phyloP scores from a whole-genome alignment of 495 filamentous ascomycete genomes.

The Penicillium egyptiacum region DNA sequence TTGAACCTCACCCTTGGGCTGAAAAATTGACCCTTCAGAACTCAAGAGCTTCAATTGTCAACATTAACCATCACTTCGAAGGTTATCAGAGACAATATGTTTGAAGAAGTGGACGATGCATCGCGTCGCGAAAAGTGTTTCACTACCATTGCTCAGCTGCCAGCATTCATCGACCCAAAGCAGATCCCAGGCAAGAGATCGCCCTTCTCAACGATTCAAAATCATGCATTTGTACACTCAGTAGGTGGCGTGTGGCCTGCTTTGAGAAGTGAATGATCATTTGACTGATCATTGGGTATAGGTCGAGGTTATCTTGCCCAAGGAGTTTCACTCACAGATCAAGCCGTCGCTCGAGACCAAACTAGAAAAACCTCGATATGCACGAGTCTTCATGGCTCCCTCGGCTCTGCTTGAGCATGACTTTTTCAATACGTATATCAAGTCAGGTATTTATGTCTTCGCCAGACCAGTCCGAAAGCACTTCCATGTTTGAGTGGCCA shows the following conservation, averaged over 20 bases:
- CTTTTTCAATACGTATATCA: constrained; percentile 87
- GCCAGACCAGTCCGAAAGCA: background rate
- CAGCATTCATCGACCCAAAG: constrained; percentile 62
- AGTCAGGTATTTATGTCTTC: constrained; percentile 59
- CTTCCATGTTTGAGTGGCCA: background rate
- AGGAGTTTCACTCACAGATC: constrained; percentile 60
- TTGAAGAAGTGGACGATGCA: constrained; percentile 54
- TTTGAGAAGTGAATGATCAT: background rate
- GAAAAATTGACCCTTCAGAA: constrained; percentile 3
- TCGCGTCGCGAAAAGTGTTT: constrained; percentile 69
- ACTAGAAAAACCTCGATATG: constrained; percentile 53
- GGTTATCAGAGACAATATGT: constrained; percentile 44
- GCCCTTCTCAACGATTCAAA: constrained; percentile 67
- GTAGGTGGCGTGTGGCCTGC: constrained; percentile 41
- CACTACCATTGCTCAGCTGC: constrained; percentile 65
- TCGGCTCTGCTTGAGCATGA: constrained; percentile 67
- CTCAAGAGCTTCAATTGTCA: background rate
- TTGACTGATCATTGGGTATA: constrained; percentile 33
- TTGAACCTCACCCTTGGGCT: constrained; percentile 21
- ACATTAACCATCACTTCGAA: background rate
- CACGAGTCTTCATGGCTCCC: constrained; percentile 72
- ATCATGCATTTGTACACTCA: constrained; percentile 74
- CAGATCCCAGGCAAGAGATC: constrained; percentile 70
- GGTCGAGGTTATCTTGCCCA: constrained; percentile 74
- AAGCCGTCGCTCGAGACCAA: constrained; percentile 52